Evolutionary conservation across 768 basidiomycete genomes (phyloP).

Genomic region (Fomitopsis serialis): DNA sequence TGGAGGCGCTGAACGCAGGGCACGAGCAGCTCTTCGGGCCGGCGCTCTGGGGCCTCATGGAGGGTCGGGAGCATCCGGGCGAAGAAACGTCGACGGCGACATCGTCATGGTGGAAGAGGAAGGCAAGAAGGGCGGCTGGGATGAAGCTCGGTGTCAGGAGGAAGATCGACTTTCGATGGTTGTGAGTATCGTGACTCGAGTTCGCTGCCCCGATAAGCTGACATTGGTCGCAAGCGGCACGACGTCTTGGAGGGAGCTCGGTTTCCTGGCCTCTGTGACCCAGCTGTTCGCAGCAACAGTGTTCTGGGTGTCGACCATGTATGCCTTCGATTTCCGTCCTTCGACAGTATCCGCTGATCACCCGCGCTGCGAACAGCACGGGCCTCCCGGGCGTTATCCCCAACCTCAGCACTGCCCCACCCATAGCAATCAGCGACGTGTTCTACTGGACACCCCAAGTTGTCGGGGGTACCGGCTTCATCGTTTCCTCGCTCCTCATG

Average conservation of each 20-base stretch:
- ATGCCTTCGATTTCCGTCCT: conserved; percentile 4
- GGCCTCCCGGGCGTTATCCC: conserved; percentile 38
- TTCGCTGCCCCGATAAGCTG: conserved; percentile 8
- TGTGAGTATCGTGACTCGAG: conserved; percentile 22
- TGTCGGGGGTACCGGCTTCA: conserved; percentile 54
- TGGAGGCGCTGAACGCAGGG: conserved; percentile 50
- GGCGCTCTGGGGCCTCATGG: conserved; percentile 20
- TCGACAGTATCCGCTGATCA: not conserved
- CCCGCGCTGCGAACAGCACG: conserved; percentile 20
- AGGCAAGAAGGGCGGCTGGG: conserved; percentile 3
- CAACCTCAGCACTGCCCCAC: conserved; percentile 19
- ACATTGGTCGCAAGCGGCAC: conserved; percentile 8
- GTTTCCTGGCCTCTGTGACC: conserved; percentile 43
- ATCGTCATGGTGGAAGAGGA: conserved; percentile 1
- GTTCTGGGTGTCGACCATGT: conserved; percentile 46
- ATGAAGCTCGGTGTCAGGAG: not conserved
- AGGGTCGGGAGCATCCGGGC: conserved; percentile 5
- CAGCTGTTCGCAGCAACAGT: conserved; percentile 53
- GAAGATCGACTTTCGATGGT: conserved; percentile 9
- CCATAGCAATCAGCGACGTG: conserved; percentile 35
- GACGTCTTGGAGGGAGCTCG: conserved; percentile 34
- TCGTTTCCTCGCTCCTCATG: conserved; percentile 41
- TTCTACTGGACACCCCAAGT: conserved; percentile 63
- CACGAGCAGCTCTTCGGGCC: conserved; percentile 34
- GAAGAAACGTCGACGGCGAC: not conserved